Evolutionary conservation across 345 rosid genomes (phyloP), one percentile per base, ranked within the genome.

Genomic region (Luvunga scandens): DNA sequence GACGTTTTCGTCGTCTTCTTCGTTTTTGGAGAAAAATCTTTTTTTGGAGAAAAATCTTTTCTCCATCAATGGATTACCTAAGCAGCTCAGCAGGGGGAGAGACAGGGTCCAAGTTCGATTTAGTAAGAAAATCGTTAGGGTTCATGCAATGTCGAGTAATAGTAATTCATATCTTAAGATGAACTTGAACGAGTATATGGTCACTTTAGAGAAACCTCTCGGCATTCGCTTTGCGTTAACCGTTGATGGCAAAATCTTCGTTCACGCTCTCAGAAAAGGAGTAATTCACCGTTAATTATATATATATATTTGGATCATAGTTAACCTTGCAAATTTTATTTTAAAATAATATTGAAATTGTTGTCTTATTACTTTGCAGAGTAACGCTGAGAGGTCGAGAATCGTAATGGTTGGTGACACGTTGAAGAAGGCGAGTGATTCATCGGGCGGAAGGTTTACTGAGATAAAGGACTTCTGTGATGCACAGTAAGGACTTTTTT

Each of bases 141-240:
- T 90, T 77, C 36, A 66, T 18, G 89, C 92, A 27, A 80, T 84
- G 95, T 88, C 92, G 48, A 71, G 79, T 39, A 67, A 75, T 14
- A 27, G 72, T n/a, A 67, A 85, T 24, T 78, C 88, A 22, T 66
- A 85, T 50, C 79, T 84, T 48, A 90, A 83, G 87, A 90, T 91
- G 92, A 93, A 93, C 82, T 78, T 95, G 85, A 95, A 93, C 22
- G 98, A 95, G 94, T 93, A 95, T 76, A 90, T 95, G 98, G 98
- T 93, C 55, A 92, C 95, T 30, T 90, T 95, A 0, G 88, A 91
- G 81, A 93, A 91, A 79, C 98, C 98, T 25, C 89, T 93, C 13
- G 98, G 98, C 7, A 90, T 95, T 80, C 95, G 97, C 13, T 93
- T 95, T 75, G 98, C 92, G 14, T 73, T 89, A 31, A 84, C 95